Base-by-base conservation (phyloP, 352 stramenopile species). In the Saprolegnia parasitica region DNA sequence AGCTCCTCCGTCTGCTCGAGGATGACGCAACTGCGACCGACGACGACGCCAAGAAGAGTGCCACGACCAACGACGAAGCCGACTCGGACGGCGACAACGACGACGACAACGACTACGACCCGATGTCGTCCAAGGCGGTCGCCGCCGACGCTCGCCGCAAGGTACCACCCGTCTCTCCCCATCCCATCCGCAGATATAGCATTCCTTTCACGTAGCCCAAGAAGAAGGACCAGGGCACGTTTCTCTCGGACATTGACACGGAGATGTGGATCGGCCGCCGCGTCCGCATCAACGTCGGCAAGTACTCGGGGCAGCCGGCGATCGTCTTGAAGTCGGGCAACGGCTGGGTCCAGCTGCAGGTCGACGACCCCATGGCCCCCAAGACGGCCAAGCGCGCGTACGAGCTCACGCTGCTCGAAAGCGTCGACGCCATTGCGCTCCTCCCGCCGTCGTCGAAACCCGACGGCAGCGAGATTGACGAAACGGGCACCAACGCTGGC, bases 201-300 rank as follows among this genome's bases (percentile, higher is more conserved):
- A n/a, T n/a, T 15, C 13, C 8, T 18, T 24, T 16, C 35, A 15
- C 29, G 50, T 70, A 70, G 63, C 18, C 46, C 35, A 70, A 70
- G 39, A 70, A 70, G 63, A 70, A 70, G 32, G 63, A 70, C 18
- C 47, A 58, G 32, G 62, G 57, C 18, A 68, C 46, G 60, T 67
- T 95, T 20, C 74, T 95, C 0, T 93, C 87, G 0, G 78, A 84
- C 64, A 58, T 95, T 39, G 87, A 95, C 46, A 86, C 87, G 0
- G 87, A 95, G 23, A 91, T 95, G 84, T 95, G 87, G 87, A 92
- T 95, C 29, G 85, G 90, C 52, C 87, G 87, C 54, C 83, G 84
- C 50, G 93, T 86, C 50, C 83, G 87, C 20, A 92, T 95, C 62
- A 95, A 95, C 57, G 87, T 95, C 0, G 87, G 87, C 66, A 95